Percentiles rank a stretch among this genome's conserved stretches.
These are phyloP conservation scores for Escovopsis sp. DNA, from an alignment of 2,329 filamentous ascomycete species.

Conservation along the genomic window DNA sequence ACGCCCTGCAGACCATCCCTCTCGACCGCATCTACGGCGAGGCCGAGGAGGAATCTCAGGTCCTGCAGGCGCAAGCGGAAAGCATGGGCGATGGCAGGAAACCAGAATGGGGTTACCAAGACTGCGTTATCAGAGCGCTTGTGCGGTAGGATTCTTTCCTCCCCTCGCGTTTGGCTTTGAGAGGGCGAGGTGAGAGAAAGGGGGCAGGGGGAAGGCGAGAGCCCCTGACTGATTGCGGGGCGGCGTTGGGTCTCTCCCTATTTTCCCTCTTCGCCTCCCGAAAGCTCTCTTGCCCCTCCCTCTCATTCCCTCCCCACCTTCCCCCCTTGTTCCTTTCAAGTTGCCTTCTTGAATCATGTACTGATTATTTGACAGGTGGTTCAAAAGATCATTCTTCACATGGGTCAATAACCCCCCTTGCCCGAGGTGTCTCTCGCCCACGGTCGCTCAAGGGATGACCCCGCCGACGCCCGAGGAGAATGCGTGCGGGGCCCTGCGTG, in stretches of 20 bases:
- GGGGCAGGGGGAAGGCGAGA: no score
- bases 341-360: not conserved
- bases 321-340: no score
- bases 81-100: constrained; percentile 69
- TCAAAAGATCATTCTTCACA: constrained; percentile 84
- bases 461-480: constrained; percentile 77
- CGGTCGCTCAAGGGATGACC: constrained; percentile 68
- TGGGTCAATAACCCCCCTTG: constrained; percentile 96
- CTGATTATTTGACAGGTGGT: constrained; percentile 44
- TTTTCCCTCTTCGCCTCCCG: not conserved
- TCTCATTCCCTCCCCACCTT: no score
- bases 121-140: constrained; percentile 82
- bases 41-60: constrained; percentile 83
- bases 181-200: no score
- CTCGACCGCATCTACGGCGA: constrained; percentile 84
- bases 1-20: constrained; percentile 74
- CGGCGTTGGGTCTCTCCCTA: not conserved
- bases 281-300: no score
- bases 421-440: constrained; percentile 65
- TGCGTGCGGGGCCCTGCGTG: constrained; percentile 70
- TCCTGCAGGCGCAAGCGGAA: constrained; percentile 73
- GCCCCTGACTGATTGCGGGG: constrained; percentile 20
- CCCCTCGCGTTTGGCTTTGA: no score
- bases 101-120: constrained; percentile 91
- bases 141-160: no score